Evolutionary conservation across 2,329 filamentous ascomycete species (phyloP).

Genomic region (Dothideomycetes sp.): DNA sequence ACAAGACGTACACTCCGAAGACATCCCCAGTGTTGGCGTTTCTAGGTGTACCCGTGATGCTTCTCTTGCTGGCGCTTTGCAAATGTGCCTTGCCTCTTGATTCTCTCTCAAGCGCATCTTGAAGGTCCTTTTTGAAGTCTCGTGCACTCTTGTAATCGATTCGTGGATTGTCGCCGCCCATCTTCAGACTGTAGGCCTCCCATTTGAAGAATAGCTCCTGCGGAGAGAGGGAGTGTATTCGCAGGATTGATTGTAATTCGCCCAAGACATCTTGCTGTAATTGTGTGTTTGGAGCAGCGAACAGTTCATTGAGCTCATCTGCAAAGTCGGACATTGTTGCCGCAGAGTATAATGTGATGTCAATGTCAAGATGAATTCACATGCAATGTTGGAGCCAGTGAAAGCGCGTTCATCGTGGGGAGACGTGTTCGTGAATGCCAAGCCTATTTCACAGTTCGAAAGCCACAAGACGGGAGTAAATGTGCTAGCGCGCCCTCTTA

Average conservation of each 20-base stretch:
- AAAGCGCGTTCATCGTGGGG: no score
- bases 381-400: no score
- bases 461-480: no score
- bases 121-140: slow-evolving; percentile 75
- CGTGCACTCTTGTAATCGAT: slow-evolving; percentile 60
- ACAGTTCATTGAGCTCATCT: slow-evolving; percentile 48
- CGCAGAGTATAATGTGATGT: no score
- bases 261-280: slow-evolving; percentile 67
- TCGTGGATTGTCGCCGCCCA: slow-evolving; percentile 69
- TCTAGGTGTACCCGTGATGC: slow-evolving; percentile 46
- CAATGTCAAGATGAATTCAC: no score
- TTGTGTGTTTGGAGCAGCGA: slow-evolving; percentile 35
- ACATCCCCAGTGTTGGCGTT: slow-evolving; percentile 46
- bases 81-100: slow-evolving; percentile 53
- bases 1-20: slow-evolving; percentile 59
- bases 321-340: slow-evolving; percentile 33
- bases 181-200: slow-evolving; percentile 95
- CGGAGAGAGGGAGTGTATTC: slow-evolving; percentile 65
- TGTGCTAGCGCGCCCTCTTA: no score
- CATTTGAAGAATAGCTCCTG: slow-evolving; percentile 97
- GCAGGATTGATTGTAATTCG: slow-evolving; percentile 78
- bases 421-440: no score
- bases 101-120: slow-evolving; percentile 71
- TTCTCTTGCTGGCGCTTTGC: slow-evolving; percentile 49
- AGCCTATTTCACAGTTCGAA: no score